Evolutionary conservation across 2,329 filamentous ascomycete species (phyloP), one percentile per base, ranked within the genome.

Genomic region (Xylariaceae sp.): DNA sequence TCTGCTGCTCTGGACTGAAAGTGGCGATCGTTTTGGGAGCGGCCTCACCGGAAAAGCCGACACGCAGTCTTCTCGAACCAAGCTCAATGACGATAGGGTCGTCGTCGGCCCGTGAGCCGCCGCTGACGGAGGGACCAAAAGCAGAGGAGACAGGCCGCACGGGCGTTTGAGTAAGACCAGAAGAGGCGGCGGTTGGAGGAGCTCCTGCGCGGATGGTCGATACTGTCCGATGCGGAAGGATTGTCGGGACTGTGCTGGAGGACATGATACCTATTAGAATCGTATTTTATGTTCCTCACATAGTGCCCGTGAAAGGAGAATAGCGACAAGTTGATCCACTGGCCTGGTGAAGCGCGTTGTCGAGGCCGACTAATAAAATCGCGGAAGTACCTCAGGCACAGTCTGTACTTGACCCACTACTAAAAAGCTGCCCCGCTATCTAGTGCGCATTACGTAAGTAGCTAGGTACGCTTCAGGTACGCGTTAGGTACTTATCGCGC

Each of bases 1-100:
- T 81, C 65, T 88, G 85, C 65, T 87, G 80, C 58, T 92, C 86
- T 0, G 89, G 89, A 0, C 84, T 83, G 68, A 91, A 92, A 19
- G 80, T 76, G 19, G 92, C 73, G 13, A 80, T 77, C 1, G 78
- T 80, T 68, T 92, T 95, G 61, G 91, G 91, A 2, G 77, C 73
- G 41, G 85, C 80, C 69, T 96, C 92, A 48, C 92, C 92, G 5
- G 92, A 89, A 67, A 96, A 94, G 0, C 94, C 94, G 9, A 87
- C 86, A 42, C 87, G 84, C 22, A 97, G 70, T 70, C 84, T 87
- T 19, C 92, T 83, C 9, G 88, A 81, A 1, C 91, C 92, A 34
- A 97, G 70, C 68, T 97, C 91, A 48, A 96, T 76, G 40, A 99
- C 80, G 5, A 96, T 72, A 6, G 86, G 77, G 61, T 96, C 94